Evolutionary conservation across 1,139 yeast genomes (phyloP), one percentile per base, ranked within the genome.

Genomic region (Saccharomyces uvarum): DNA sequence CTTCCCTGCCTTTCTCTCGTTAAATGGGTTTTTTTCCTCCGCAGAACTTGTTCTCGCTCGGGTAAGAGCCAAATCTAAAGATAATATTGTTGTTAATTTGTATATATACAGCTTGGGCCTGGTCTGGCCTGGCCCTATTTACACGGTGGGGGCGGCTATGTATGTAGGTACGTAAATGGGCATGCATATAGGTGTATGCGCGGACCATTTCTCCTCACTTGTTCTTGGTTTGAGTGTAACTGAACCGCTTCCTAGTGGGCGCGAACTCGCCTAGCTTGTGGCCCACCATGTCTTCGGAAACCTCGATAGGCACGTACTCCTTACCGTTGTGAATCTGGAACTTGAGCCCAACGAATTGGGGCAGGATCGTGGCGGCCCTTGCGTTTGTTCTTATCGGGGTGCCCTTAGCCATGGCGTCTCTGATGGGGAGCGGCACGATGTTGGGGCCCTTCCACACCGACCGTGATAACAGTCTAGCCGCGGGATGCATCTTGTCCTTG

Each of bases 221-320:
- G 57, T 70, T 71, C 63, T 72, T 70, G 7, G 75, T 80, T 74
- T 82, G 88, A 63, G 90, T 88, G 74, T 88, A 90, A 61, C 81
- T 82, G 73, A 88, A 89, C 70, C 87, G 82, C 79, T 88, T 88
- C 69, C 97, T 79, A 2, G 99, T 93, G 55, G 93, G 88, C 2
- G 96, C 96, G 74, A 88, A 93, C 70, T 93, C 98, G 2, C 99
- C 99, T 56, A 93, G 76, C 71, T 93, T 93, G 61, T 84, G 82
- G n/a, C 99, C 99, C 60, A 93, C 97, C 99, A 93, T 93, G 64
- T 93, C 95, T 67, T 93, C 98, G 9, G 87, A 82, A 33, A 93
- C 81, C 63, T 86, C 91, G 51, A 93, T 80, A 54, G 90, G 91
- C 51, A 90, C 96, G 68, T 91, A 93, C 62, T 90, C 96, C 71